Conservation (phyloP, 768 basidiomycete genomes). For the Serendipita vermifera region DNA sequence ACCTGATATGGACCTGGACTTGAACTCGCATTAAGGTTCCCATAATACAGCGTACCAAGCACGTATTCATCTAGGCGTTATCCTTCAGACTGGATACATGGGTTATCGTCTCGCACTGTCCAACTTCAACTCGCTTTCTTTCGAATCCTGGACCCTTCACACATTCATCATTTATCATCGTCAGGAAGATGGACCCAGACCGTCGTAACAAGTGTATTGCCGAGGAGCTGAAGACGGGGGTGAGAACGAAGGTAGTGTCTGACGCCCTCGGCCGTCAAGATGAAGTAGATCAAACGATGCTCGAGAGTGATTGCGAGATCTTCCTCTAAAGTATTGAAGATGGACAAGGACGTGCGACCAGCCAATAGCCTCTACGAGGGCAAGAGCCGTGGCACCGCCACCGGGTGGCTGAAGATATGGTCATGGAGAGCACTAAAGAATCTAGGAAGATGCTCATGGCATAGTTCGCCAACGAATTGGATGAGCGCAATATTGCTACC, state of each 20-base stretch:
- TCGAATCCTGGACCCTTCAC: slow-evolving; percentile 43
- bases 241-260: slow-evolving; percentile 33
- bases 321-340: slow-evolving; percentile 93
- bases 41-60: slow-evolving; percentile 83
- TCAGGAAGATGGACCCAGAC: slow-evolving; percentile 92
- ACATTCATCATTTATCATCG: slow-evolving; percentile 83
- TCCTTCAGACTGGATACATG: slow-evolving; percentile 89
- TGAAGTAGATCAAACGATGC: slow-evolving; percentile 79
- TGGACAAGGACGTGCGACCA: slow-evolving; percentile 77
- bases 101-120: slow-evolving; percentile 80
- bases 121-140: slow-evolving; percentile 90
- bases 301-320: slow-evolving; percentile 92
- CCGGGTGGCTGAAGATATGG: slow-evolving; percentile 32
- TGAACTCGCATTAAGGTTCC: slow-evolving; percentile 43
- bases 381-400: slow-evolving; percentile 23
- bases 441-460: slow-evolving; percentile 31
- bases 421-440: slow-evolving; percentile 18
- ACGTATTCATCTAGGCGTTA: slow-evolving; percentile 87
- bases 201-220: slow-evolving; percentile 84
- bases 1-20: slow-evolving; percentile 42
- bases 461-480: slow-evolving; percentile 55
- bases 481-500: slow-evolving; percentile 24
- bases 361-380: slow-evolving; percentile 80
- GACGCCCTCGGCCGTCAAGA: slow-evolving; percentile 87
- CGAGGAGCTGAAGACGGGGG: slow-evolving; percentile 77